phyloP scores from a whole-genome alignment of 306 rosid species.

The Quercus rubra region DNA sequence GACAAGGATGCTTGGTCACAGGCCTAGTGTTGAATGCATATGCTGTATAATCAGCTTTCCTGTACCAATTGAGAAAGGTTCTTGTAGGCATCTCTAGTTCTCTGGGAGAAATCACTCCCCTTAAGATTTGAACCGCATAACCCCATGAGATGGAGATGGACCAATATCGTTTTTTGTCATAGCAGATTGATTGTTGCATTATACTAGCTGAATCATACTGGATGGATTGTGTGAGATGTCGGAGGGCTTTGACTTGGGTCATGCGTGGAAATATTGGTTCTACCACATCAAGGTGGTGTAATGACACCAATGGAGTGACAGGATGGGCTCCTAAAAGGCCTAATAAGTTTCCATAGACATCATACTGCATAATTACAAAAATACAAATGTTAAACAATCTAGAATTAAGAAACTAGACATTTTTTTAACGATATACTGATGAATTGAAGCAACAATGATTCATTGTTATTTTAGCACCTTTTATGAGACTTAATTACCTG shows the following conservation, averaged over 20 bases:
- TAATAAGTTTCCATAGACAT: conserved; percentile 77
- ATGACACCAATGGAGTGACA: conserved; percentile 62
- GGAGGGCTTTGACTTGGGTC: conserved; percentile 42
- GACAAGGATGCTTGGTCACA: conserved; percentile 70
- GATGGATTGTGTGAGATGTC: conserved; percentile 52
- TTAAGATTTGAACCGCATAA: conserved; percentile 66
- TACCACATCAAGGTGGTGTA: conserved; percentile 87
- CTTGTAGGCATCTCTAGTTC: conserved; percentile 81
- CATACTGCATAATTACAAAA: conserved; percentile 57
- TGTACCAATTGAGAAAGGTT: conserved; percentile 83
- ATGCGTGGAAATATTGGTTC: conserved; percentile 77
- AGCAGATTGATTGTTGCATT: conserved; percentile 92
- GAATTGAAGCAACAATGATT: too few relatives aligned
- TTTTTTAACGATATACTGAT: too few relatives aligned
- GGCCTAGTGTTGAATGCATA: conserved; percentile 96
- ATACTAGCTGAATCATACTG: conserved; percentile 65
- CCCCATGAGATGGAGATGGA: conserved; percentile 93
- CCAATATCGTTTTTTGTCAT: conserved; percentile 61
- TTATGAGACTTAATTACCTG: conserved; percentile 46
- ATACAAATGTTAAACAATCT: background rate
- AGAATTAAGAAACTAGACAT: background rate
- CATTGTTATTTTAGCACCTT: too few relatives aligned
- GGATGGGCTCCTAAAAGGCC: conserved; percentile 91
- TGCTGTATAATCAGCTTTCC: conserved; percentile 72
- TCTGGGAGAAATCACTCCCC: conserved; percentile 77